Percentiles rank a stretch among this genome's conserved stretches.
phyloP scores from a whole-genome alignment of 108 stramenopile species.

The Cyclotella kingstonii region DNA sequence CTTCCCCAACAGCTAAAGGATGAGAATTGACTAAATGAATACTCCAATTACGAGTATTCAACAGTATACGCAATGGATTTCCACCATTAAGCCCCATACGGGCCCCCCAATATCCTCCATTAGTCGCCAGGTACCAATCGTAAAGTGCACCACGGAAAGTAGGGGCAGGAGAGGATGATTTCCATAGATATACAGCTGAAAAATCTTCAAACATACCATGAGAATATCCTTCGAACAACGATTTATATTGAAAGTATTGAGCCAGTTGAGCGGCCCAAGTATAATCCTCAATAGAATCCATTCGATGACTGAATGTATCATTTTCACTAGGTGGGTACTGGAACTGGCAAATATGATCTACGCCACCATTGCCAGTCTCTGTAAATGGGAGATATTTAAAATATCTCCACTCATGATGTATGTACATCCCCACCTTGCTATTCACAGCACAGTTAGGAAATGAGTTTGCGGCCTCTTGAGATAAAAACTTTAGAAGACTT shows the following conservation, averaged over 20 bases:
- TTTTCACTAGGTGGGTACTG: constrained; percentile 24
- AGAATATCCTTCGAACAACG: constrained; percentile 37
- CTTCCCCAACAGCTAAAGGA: not conserved
- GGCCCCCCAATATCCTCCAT: constrained; percentile 49
- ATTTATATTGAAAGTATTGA: constrained; percentile 45
- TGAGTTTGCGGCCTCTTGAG: constrained; percentile 20
- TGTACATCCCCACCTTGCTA: constrained; percentile 3
- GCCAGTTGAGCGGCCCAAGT: constrained; percentile 44
- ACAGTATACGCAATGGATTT: constrained; percentile 10
- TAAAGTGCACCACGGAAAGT: constrained; percentile 52
- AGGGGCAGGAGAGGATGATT: constrained; percentile 44
- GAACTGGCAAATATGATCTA: constrained; percentile 39
- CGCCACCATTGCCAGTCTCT: not conserved
- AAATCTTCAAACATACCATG: constrained; percentile 28
- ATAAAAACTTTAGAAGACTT: constrained; percentile 19
- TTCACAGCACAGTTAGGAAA: constrained; percentile 22
- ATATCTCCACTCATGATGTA: constrained; percentile 36
- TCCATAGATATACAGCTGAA: constrained; percentile 50
- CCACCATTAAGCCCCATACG: constrained; percentile 28
- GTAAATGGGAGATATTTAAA: constrained; percentile 45
- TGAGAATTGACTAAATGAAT: constrained; percentile 33
- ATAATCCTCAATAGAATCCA: constrained; percentile 32
- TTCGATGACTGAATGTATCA: constrained; percentile 12
- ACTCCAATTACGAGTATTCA: constrained; percentile 25
- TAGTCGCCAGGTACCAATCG: constrained; percentile 49